Evolutionary conservation across 139 green algal genomes (phyloP).

Genomic region (Auxenochlorella pyrenoidosa): DNA sequence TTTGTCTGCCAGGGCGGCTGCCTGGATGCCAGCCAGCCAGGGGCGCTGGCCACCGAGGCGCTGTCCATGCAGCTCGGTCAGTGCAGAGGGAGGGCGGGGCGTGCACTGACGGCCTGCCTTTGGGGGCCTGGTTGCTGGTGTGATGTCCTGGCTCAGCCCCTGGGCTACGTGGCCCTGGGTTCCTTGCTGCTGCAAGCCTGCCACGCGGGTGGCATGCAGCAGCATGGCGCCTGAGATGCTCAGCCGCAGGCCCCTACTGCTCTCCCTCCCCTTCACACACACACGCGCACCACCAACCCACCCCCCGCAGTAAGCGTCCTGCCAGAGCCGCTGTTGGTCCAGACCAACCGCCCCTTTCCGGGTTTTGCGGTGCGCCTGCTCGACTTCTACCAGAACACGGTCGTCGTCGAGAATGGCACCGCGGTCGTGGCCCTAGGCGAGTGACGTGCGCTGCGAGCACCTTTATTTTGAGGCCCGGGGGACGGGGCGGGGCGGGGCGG

Average conservation of each 20-base stretch:
- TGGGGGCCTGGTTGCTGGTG: background rate
- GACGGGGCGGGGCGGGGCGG: too few species aligned
- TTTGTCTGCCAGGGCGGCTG: background rate
- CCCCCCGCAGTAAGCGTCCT: too few species aligned
- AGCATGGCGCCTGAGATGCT: too few species aligned
- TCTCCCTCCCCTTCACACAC: too few species aligned
- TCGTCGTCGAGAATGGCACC: background rate
- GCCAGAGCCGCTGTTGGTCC: background rate
- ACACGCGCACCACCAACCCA: too few species aligned
- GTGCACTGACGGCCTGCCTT: background rate
- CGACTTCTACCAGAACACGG: background rate
- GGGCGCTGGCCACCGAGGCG: constrained; percentile 7
- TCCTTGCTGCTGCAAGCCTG: too few species aligned
- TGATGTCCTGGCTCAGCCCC: background rate
- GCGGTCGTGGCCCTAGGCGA: background rate
- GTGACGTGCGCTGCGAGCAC: too few species aligned
- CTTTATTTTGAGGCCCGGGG: too few species aligned
- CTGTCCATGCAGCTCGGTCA: constrained; percentile 8
- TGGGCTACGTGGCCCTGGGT: too few species aligned
- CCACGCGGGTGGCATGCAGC: too few species aligned
- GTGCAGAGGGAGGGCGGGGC: background rate
- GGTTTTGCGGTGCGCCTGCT: background rate
- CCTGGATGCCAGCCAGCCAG: background rate
- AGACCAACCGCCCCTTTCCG: constrained; percentile 11
- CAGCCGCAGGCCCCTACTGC: too few species aligned